These are phyloP conservation scores for Pleurotus giganteus DNA, from an alignment of 768 basidiomycete species.

Conservation along the genomic window DNA sequence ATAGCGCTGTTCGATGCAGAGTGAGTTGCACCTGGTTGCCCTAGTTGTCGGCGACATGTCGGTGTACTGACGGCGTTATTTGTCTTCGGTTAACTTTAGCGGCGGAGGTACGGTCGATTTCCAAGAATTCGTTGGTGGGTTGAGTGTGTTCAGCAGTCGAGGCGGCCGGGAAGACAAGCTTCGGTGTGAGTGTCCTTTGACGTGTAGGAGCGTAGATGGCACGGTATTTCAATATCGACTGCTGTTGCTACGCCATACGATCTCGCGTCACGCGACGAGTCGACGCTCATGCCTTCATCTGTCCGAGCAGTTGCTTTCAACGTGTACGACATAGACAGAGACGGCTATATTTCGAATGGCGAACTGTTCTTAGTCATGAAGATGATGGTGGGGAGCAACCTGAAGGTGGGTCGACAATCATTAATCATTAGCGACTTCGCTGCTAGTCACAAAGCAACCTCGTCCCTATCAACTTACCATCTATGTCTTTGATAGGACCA, in stretches of 20 bases:
- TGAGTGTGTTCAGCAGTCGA: slow-evolving; percentile 95
- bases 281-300: too few relatives aligned
- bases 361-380: slow-evolving; percentile 97
- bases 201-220: background rate
- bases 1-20: slow-evolving; percentile 99
- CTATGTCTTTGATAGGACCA: slow-evolving; percentile 63
- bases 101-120: slow-evolving; percentile 98
- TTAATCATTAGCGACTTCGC: too few relatives aligned
- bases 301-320: slow-evolving; percentile 96
- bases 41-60: background rate
- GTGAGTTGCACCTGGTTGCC: slow-evolving; percentile 48
- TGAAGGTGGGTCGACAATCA: slow-evolving; percentile 80
- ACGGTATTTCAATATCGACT: background rate
- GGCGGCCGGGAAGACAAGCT: slow-evolving; percentile 99
- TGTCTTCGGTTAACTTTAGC: slow-evolving; percentile 39
- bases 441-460: too few relatives aligned
- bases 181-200: slow-evolving; percentile 66
- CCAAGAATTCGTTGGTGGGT: slow-evolving; percentile 95
- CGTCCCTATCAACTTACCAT: background rate
- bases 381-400: slow-evolving; percentile 99
- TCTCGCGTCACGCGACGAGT: too few relatives aligned
- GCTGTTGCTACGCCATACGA: too few relatives aligned
- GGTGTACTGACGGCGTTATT: slow-evolving; percentile 6
- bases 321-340: slow-evolving; percentile 98
- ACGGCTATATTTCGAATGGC: slow-evolving; percentile 97